Base-by-base conservation (phyloP, 2,329 filamentous ascomycete species). In the Thermochaetoides dissita region DNA sequence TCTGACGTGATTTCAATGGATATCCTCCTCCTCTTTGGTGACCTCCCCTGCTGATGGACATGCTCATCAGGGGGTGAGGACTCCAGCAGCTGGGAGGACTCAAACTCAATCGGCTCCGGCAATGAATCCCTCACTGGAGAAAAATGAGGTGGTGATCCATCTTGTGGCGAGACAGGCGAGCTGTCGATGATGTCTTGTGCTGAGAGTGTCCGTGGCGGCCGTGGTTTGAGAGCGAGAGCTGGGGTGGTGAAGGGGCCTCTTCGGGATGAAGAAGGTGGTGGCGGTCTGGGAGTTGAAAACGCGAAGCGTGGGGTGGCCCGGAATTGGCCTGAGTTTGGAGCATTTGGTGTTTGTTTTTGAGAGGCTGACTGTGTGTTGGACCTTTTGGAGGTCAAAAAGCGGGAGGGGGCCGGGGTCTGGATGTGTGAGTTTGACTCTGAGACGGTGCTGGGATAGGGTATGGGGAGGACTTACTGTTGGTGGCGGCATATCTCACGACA, bases 1-100 rank as follows among this genome's bases (percentile, higher is more conserved):
- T 24, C 17, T 24, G 17, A 24, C 17, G 17, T 24, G 17, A 24
- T 24, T 3, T 24, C 17, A 24, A 59, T 51, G 7, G 61, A 63
- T 12, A 64, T 52, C 11, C 61, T 59, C 7, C 62, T 55, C n/a
- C 62, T 59, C 44, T 65, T 65, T 0, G 56, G 53, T 24, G 53
- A 53, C 34, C 50, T 50, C 1, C 43, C 43, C 17, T 43, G 34
- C 8, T 46, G 36, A 12, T 34, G 33, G 6, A 37, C 37, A 3
- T 42, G 38, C n/a, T 34, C 34, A 6, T 24, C 17, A 24, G 17
- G 17, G 17, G 17, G 17, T 24, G 40, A 42, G 24, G 49, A 51
- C 28, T 46, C 45, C 2, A 49, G 50, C 3, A 48, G 43, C 8
- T 47, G 50, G 1, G 52, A 52, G 1, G 54, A 55, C 10, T 50